Evolutionary conservation across 345 rosid species (phyloP), one percentile per base, ranked within the genome.

Genomic region (Pugionium dolabratum): DNA sequence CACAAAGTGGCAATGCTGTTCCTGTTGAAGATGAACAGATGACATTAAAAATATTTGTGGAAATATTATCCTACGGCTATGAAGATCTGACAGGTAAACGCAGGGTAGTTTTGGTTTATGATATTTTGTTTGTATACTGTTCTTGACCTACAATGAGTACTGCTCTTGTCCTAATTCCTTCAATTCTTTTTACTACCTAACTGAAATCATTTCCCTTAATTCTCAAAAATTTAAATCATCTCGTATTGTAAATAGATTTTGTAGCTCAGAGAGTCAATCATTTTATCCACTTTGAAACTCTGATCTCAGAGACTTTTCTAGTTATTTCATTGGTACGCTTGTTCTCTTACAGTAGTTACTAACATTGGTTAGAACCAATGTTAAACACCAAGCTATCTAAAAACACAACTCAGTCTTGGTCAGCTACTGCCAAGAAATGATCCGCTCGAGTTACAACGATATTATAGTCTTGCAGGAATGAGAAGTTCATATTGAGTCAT

Each of bases 71-170:
- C n/a, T 75, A 94, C 90, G 59, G 77, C 68, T 40, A 56, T 87
- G 68, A 59, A 86, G 89, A 50, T 81, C 91, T 27, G 55, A 77
- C 40, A 68, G 89, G 83, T 93, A 79, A 86, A 66, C 48, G 37
- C 79, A 81, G 91, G 98, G 82, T 59, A 53, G 67, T 59, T 31
- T 59, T 59, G 18, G 26, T 51, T 56, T 10, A 50, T 4, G 51
- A 59, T 40, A 18, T 18, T 18, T 18, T 67, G 48, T 47, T 58
- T 57, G 36, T 54, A 18, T 65, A 42, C 63, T 29, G 26, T 40
- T 18, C 18, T 18, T 18, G 18, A 18, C 18, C 18, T 18, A 18
- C 18, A 18, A 18, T 18, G 18, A 18, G 18, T 18, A 18, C 18
- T 18, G 18, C 18, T 18, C 18, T 18, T 18, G 18, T 18, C 18